Base-by-base conservation (phyloP, 345 rosid species). In the Brassica nigra region DNA sequence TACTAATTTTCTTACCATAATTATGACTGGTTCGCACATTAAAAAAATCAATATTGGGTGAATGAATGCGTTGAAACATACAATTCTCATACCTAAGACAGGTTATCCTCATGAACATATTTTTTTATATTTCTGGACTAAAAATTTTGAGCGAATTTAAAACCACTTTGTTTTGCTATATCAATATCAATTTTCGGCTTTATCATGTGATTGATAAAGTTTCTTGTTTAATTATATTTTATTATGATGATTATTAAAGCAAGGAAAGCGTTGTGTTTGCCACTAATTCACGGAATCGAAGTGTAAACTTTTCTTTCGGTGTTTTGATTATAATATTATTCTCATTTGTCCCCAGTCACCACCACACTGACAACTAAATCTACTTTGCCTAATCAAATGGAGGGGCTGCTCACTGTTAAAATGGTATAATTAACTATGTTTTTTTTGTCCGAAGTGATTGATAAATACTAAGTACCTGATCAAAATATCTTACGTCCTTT, bases 351-450 rank as follows among this genome's bases (percentile, higher is more conserved):
- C 42, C 59, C 66, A 62, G 67, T 52, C 11, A 37, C 42, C 78
- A 68, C 65, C 18, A 49, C 8, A 74, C 64, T 59, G 33, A 11
- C 64, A 4, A 59, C 62, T 20, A 20, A 57, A 58, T 57, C 29
- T 73, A 79, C 74, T 67, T 74, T n/a, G 68, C 78, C 44, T 68
- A 79, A 79, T 59, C 64, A 27, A 58, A 10, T 10, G 42, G 5
- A 18, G 82, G 81, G 82, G 82, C 83, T 74, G 82, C 76, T 65
- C 42, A 16, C 9, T 69, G 59, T 62, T 61, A 23, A 31, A 59
- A 7, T 8, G 3, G 15, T 7, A 31, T 34, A 34, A 37, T 23
- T 15, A 59, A 31, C 18, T 34, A 47, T 4, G 28, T 62, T 29
- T 59, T 37, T 73, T 18, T 18, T 18, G 28, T 66, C 49, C 6